Conservation (phyloP, 495 filamentous ascomycete genomes). For the Penicillium parvum region DNA sequence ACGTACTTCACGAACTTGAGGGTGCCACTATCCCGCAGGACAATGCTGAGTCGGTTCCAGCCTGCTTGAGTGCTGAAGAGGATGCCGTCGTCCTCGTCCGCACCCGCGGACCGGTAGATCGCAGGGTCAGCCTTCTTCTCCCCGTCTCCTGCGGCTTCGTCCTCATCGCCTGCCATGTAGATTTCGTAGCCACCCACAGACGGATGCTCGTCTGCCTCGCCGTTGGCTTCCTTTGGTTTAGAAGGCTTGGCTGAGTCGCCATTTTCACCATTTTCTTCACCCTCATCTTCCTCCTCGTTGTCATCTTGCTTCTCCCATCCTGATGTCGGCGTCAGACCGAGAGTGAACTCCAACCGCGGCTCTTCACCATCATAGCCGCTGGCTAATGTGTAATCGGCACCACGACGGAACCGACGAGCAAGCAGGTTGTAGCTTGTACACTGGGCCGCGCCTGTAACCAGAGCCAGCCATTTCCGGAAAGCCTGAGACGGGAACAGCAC, state of each 20-base stretch:
- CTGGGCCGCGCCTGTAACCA: conserved; percentile 68
- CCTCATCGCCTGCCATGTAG: conserved; percentile 87
- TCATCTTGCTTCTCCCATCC: conserved; percentile 77
- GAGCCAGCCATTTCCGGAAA: conserved; percentile 86
- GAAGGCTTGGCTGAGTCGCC: conserved; percentile 7
- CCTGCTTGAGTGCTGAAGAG: conserved; percentile 81
- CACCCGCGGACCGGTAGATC: conserved; percentile 69
- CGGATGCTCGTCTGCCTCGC: conserved; percentile 44
- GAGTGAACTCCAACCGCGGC: conserved; percentile 79
- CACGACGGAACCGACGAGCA: conserved; percentile 78
- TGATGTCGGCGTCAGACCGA: conserved; percentile 73
- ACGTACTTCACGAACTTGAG: conserved; percentile 97
- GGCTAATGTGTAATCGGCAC: conserved; percentile 88
- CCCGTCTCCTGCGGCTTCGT: conserved; percentile 46
- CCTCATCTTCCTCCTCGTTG: conserved; percentile 48
- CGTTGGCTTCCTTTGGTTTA: conserved; percentile 21
- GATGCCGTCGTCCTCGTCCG: conserved; percentile 84
- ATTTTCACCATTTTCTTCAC: conserved; percentile 25
- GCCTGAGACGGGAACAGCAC: conserved; percentile 74
- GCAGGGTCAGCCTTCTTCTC: conserved; percentile 62
- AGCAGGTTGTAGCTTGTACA: conserved; percentile 61
- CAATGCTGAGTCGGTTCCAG: conserved; percentile 88
- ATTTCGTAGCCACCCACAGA: conserved; percentile 80
- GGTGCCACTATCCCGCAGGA: conserved; percentile 79
- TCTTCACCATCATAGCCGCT: conserved; percentile 72